Evolutionary conservation across 495 filamentous ascomycete species (phyloP), one percentile per base, ranked within the genome.

Genomic region (Cercophora samala): DNA sequence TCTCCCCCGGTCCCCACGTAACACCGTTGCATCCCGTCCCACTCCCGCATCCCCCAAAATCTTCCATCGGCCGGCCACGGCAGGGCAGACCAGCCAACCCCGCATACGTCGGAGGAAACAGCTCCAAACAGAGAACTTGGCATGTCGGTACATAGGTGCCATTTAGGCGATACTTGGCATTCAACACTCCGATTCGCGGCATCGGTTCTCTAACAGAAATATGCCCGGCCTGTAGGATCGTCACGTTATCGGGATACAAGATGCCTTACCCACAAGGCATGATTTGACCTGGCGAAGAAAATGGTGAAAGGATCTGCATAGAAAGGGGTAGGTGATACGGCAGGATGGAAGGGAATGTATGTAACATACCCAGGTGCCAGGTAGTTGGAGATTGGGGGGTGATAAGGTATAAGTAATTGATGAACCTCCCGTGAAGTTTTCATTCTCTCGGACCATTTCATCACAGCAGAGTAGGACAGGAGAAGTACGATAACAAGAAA

Each of bases 91-190:
- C 8, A 22, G 24, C 19, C 18, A 8, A 71, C 69, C 72, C 69
- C 72, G 72, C 69, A 68, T 65, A 58, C 32, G 65, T 67, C 72
- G 69, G 69, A 74, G 65, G 69, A 69, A 65, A 65, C 66, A 74
- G 67, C 72, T 67, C 66, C 69, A 72, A 68, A 65, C 8, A 74
- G 72, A 67, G n/a, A 15, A 15, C 69, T 72, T 69, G 67, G 65
- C 69, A 70, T 64, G 63, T 55, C 53, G 63, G 51, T 62, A 62
- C 25, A 66, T 24, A 18, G 22, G 53, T 24, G 29, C 2, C 62
- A 65, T 67, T 67, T 65, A 67, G 62, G 65, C 63, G 66, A 64
- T 26, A 62, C 8, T 24, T 13, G 53, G 17, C 15, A 21, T n/a
- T 23, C n/a, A 2, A 25, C 29, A 15, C 13, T 53, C 25, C 58